Evolutionary conservation across 176 grass and related monocot species (phyloP).

Genomic region (Puccinellia tenuiflora): DNA sequence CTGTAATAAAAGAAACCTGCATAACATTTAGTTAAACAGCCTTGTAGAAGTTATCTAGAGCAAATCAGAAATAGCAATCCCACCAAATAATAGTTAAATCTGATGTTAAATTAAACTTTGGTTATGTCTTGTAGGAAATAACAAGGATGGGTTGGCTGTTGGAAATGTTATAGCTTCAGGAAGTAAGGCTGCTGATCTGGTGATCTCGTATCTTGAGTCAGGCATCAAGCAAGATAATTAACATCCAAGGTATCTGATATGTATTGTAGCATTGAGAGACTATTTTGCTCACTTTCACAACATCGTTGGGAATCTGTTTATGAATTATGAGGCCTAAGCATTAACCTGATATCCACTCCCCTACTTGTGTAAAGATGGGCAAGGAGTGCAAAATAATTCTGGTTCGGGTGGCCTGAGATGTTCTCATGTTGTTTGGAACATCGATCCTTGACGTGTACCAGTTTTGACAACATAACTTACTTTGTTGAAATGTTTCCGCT

Average conservation of each 20-base stretch:
- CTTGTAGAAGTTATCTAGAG: background rate
- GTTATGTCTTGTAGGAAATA: slow-evolving; percentile 63
- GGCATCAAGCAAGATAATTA: slow-evolving; percentile 22
- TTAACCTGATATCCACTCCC: background rate
- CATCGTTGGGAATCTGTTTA: background rate
- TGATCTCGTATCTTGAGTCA: slow-evolving; percentile 58
- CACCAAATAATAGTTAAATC: background rate
- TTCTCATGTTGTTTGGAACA: background rate
- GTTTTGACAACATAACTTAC: slow-evolving; percentile 3
- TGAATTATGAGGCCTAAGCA: background rate
- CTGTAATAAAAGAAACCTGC: background rate
- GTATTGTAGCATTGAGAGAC: slow-evolving; percentile 3
- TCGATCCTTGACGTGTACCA: background rate
- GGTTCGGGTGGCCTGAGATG: background rate
- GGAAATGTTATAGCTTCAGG: slow-evolving; percentile 88
- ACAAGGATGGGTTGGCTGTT: slow-evolving; percentile 86
- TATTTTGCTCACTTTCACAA: background rate
- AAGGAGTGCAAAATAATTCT: background rate
- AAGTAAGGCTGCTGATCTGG: slow-evolving; percentile 74
- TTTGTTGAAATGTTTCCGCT: background rate
- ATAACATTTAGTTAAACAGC: background rate
- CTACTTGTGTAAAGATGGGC: background rate
- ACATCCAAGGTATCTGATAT: slow-evolving; percentile 14
- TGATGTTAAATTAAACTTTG: slow-evolving; percentile 10
- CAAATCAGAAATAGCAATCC: slow-evolving; percentile 1